Evolutionary conservation across 2,329 filamentous ascomycete genomes (phyloP), one percentile per base, ranked within the genome.

Genomic region (Pseudopithomyces maydicus): DNA sequence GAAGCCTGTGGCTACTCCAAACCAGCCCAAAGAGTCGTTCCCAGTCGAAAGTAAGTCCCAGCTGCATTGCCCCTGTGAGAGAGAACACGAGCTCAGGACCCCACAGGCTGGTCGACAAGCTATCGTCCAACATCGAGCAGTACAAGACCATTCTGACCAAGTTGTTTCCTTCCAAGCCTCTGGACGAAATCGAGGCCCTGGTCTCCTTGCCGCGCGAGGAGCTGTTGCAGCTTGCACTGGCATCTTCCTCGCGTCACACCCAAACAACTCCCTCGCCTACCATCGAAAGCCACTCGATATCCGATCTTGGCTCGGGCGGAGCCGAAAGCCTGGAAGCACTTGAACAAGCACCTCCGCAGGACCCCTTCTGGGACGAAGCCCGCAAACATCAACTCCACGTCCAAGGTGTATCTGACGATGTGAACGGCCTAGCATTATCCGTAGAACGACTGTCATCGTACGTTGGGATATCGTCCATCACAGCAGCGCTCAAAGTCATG

Each of bases 1-100:
- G 90, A 92, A 73, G 82, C 86, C 53, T 94, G 91, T 72, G 88
- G 88, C 67, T 94, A 94, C 74, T 89, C 91, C 64, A 92, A 93
- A 77, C 90, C 92, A 62, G 84, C 90, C 15, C 89, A 91, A 73
- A 81, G 89, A 58, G 86, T 91, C 10, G 88, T 91, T 56, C 90
- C 90, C 0, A 93, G 90, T 8, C 85, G 89, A 75, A 92, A 91
- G 89, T 90, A 79, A 76, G 85, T 76, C 19, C 15, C 38, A 29
- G 26, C 33, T 35, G 3, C 29, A 56, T 17, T 23, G 45, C 38
- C 38, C 39, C 26, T 7, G 14, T 23, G 43, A 86, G 89, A n/a
- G n/a, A n/a, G 67, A 84, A 86, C 38, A 74, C 88, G 19, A 88
- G 87, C 43, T 87, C 88, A 73, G 59, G 35, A 20, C 54, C 85